Evolutionary conservation across 2,329 filamentous ascomycete species (phyloP).

Genomic region (Hymenoscyphus fructigenus): DNA sequence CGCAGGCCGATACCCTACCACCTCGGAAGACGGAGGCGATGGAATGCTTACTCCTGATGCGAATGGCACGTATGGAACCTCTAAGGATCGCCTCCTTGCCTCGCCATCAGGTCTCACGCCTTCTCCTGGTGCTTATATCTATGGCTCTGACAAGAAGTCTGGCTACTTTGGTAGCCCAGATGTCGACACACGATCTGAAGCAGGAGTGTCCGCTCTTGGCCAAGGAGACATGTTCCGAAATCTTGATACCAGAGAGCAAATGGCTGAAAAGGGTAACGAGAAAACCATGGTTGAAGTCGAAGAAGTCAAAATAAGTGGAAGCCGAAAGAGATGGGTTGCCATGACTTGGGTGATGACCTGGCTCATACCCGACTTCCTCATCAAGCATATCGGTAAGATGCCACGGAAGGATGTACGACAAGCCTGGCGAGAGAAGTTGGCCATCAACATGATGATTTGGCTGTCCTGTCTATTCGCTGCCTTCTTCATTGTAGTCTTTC

Average conservation of each 20-base stretch:
- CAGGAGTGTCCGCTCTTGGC: constrained; percentile 85
- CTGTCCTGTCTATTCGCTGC: constrained; percentile 71
- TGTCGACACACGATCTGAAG: constrained; percentile 83
- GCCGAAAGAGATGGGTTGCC: constrained; percentile 88
- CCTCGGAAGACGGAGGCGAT: constrained; percentile 63
- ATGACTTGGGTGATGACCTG: constrained; percentile 82
- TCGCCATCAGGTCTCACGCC: constrained; percentile 52
- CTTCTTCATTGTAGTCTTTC: constrained; percentile 91
- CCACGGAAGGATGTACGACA: constrained; percentile 88
- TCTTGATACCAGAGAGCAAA: constrained; percentile 86
- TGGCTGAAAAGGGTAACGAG: constrained; percentile 93
- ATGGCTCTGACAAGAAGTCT: constrained; percentile 71
- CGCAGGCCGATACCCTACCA: constrained; percentile 50
- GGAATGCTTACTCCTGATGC: constrained; percentile 56
- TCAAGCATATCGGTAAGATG: constrained; percentile 78
- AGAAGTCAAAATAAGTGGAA: constrained; percentile 71
- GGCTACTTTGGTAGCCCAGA: constrained; percentile 76
- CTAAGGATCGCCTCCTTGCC: constrained; percentile 57
- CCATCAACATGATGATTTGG: constrained; percentile 98
- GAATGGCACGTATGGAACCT: constrained; percentile 54
- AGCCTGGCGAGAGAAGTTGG: constrained; percentile 97
- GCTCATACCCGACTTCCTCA: constrained; percentile 80
- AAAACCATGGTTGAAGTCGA: constrained; percentile 90
- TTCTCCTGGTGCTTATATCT: constrained; percentile 59
- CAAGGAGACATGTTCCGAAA: constrained; percentile 98